Conservation (phyloP, 164 flowering plant genomes). For the Aristolochia californica region DNA sequence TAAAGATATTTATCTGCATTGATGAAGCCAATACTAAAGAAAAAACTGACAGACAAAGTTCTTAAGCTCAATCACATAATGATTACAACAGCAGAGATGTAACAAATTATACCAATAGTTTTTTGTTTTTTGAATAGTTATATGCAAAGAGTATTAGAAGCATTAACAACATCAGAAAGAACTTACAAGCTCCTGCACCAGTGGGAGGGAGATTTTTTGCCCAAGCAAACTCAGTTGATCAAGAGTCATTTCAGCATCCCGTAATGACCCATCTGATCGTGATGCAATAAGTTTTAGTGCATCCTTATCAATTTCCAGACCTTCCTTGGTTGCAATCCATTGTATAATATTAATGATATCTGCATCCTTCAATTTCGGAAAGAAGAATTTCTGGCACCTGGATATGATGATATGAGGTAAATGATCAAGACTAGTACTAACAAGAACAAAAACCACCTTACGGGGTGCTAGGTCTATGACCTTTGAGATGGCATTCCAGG, state of each 20-base stretch:
- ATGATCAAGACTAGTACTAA: constrained; percentile 74
- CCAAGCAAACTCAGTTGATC: constrained; percentile 98
- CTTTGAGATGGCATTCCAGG: constrained; percentile 94
- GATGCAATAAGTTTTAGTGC: constrained; percentile 92
- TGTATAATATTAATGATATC: constrained; percentile 77
- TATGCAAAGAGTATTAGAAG: too few species aligned
- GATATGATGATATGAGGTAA: constrained; percentile 87
- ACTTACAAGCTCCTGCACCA: constrained; percentile 94
- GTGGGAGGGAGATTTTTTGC: constrained; percentile 63
- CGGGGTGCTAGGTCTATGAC: constrained; percentile 90
- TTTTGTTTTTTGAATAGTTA: too few species aligned
- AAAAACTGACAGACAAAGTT: too few species aligned
- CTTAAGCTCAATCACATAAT: too few species aligned
- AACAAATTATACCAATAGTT: too few species aligned
- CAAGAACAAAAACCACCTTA: constrained; percentile 75
- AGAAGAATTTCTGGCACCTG: constrained; percentile 95
- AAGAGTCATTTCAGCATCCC: constrained; percentile 98
- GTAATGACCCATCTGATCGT: constrained; percentile 88
- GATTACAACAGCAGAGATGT: too few species aligned
- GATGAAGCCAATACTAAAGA: too few species aligned
- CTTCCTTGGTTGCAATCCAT: constrained; percentile 80
- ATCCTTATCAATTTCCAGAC: constrained; percentile 74
- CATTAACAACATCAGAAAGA: neutral
- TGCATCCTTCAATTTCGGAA: constrained; percentile 91
- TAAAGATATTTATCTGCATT: too few species aligned